A percentile compares a stretch with the other conserved stretches of the same genome.
Evolutionary conservation across 176 grass and related monocot species (phyloP).

Genomic region (Aechmea fasciata): DNA sequence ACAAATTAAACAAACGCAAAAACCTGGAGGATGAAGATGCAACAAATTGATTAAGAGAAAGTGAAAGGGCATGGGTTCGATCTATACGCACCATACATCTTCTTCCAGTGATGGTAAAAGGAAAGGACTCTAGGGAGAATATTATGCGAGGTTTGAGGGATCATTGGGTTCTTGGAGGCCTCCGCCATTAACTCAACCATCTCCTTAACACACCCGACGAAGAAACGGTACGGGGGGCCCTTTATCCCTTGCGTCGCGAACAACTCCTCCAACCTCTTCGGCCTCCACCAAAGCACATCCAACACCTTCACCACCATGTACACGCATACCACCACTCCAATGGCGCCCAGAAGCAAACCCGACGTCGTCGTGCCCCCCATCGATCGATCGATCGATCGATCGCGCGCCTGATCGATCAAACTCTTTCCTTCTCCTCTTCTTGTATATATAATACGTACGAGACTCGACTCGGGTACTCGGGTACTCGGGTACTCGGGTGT

Average conservation of each 20-base stretch:
- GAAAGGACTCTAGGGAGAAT: constrained; percentile 80
- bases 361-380: not conserved
- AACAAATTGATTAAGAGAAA: too few relatives aligned
- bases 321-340: constrained; percentile 26
- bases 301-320: constrained; percentile 38
- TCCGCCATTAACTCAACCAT: constrained; percentile 75
- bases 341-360: not conserved
- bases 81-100: constrained; percentile 63
- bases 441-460: too few relatives aligned
- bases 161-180: constrained; percentile 63
- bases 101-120: constrained; percentile 92
- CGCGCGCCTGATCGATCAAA: not conserved
- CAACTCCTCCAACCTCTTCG: constrained; percentile 53
- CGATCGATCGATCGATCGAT: not conserved
- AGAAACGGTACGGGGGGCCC: constrained; percentile 65
- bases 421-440: not conserved
- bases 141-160: constrained; percentile 63
- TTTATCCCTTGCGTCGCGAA: constrained; percentile 70
- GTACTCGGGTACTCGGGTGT: too few relatives aligned
- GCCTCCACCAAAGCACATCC: constrained; percentile 75
- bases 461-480: too few relatives aligned
- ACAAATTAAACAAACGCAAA: too few relatives aligned
- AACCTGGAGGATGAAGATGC: not conserved
- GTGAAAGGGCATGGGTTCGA: not conserved
- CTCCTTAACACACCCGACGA: constrained; percentile 55